These are phyloP conservation scores for Erodium moschatum DNA, from an alignment of 441 rosid species.

Conservation along the genomic window DNA sequence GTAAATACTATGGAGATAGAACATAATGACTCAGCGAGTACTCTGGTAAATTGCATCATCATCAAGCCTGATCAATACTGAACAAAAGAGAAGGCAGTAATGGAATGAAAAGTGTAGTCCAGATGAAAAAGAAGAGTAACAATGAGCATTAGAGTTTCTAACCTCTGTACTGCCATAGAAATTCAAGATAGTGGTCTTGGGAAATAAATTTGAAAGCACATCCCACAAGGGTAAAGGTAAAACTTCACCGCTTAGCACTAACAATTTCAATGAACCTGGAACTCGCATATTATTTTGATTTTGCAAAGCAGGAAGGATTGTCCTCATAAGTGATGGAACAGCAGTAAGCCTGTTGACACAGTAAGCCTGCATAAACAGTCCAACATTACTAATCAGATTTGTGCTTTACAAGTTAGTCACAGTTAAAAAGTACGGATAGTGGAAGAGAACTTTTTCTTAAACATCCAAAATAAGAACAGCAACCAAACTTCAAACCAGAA, in stretches of 20 bases:
- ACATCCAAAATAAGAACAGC: slow-evolving; percentile 5
- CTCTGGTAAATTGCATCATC: neutral
- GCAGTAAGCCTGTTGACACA: slow-evolving; percentile 55
- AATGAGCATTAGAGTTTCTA: slow-evolving; percentile 22
- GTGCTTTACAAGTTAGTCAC: slow-evolving; percentile 3
- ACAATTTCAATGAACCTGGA: slow-evolving; percentile 48
- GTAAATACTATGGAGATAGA: slow-evolving; percentile 3
- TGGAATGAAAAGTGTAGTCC: no score
- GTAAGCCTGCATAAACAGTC: slow-evolving; percentile 46
- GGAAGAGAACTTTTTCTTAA: neutral
- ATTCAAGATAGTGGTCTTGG: slow-evolving; percentile 65
- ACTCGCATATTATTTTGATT: slow-evolving; percentile 31
- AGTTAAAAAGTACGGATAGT: slow-evolving; percentile 13
- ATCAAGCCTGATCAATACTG: neutral
- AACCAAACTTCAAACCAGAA: neutral
- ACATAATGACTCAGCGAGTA: neutral
- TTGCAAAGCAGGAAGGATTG: slow-evolving; percentile 58
- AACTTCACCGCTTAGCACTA: slow-evolving; percentile 79
- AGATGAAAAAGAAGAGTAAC: slow-evolving; percentile 10
- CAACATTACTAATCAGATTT: slow-evolving; percentile 3
- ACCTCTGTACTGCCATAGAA: slow-evolving; percentile 96
- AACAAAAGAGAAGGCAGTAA: neutral
- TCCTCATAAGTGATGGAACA: slow-evolving; percentile 78
- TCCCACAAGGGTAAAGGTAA: slow-evolving; percentile 69
- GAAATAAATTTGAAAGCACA: slow-evolving; percentile 50